These are phyloP conservation scores for Alternaria ethzedia DNA, from an alignment of 2,329 filamentous ascomycete genomes.

Conservation along the genomic window DNA sequence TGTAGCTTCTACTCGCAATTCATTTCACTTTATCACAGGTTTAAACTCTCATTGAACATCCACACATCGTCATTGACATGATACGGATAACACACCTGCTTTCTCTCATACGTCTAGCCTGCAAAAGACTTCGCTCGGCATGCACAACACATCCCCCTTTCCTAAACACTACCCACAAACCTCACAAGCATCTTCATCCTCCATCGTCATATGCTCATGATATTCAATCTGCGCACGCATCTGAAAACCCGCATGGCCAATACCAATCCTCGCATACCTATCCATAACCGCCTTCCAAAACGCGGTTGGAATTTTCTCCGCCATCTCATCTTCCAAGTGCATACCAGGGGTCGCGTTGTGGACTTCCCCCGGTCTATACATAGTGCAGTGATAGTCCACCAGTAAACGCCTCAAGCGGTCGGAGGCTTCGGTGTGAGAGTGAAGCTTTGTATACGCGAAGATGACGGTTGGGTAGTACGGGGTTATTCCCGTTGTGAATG, in stretches of 20 bases:
- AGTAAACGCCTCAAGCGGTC: background rate
- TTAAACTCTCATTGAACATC: background rate
- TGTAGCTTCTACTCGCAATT: background rate
- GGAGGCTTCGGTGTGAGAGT: background rate
- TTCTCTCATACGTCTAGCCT: too few relatives aligned
- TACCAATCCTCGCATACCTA: background rate
- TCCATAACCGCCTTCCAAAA: background rate
- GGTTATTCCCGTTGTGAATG: background rate
- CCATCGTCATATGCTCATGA: background rate
- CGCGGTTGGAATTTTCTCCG: background rate
- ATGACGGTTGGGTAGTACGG: background rate
- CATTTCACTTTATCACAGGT: background rate
- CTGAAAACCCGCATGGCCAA: too few relatives aligned
- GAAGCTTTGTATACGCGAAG: background rate
- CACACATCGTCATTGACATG: too few relatives aligned
- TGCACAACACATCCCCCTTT: too few relatives aligned
- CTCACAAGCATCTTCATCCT: background rate
- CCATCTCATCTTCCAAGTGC: background rate
- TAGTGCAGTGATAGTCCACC: background rate
- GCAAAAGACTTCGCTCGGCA: background rate
- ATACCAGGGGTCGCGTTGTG: background rate
- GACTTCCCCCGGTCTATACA: background rate
- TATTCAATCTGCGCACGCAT: background rate
- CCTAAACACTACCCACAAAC: background rate
- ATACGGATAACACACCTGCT: background rate